Evolutionary conservation across 352 stramenopile species (phyloP).

Genomic region (Aphanomyces cochlioides): DNA sequence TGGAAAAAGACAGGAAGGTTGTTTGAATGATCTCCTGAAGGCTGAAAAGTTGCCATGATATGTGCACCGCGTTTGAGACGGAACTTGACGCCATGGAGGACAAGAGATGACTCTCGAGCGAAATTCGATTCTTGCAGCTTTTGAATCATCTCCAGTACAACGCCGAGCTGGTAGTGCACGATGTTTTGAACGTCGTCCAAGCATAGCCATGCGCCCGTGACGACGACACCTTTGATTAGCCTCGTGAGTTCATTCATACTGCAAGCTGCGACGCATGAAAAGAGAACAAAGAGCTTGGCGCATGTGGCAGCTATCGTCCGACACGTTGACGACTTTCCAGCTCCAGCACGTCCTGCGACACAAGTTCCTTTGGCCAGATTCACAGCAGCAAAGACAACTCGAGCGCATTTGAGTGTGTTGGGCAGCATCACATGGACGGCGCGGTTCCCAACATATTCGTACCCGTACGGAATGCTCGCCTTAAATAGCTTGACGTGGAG

Average conservation of each 20-base stretch:
- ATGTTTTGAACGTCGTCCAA: constrained; percentile 42
- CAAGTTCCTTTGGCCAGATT: constrained; percentile 42
- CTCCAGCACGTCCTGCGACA: constrained; percentile 39
- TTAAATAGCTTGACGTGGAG: constrained; percentile 52
- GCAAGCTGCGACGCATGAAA: constrained; percentile 35
- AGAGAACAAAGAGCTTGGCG: constrained; percentile 46
- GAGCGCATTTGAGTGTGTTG: constrained; percentile 27
- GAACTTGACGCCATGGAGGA: constrained; percentile 42
- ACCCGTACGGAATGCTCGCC: constrained; percentile 51
- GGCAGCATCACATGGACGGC: constrained; percentile 7
- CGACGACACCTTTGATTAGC: constrained; percentile 51
- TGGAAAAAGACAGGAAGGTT: not conserved
- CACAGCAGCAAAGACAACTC: constrained; percentile 31
- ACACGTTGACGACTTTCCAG: constrained; percentile 50
- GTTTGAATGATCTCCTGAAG: not conserved
- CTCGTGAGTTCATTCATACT: constrained; percentile 37
- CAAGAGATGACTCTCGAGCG: constrained; percentile 14
- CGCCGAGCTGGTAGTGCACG: constrained; percentile 20
- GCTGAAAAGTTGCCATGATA: constrained; percentile 35
- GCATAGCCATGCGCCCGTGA: constrained; percentile 55
- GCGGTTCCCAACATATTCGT: constrained; percentile 66
- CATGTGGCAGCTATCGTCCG: constrained; percentile 44
- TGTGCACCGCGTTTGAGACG: constrained; percentile 47
- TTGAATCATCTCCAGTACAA: constrained; percentile 23
- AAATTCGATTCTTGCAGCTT: constrained; percentile 15